These are phyloP conservation scores for Leucoagaricus sp. DNA, from an alignment of 1,284 basidiomycete species.

Conservation along the genomic window DNA sequence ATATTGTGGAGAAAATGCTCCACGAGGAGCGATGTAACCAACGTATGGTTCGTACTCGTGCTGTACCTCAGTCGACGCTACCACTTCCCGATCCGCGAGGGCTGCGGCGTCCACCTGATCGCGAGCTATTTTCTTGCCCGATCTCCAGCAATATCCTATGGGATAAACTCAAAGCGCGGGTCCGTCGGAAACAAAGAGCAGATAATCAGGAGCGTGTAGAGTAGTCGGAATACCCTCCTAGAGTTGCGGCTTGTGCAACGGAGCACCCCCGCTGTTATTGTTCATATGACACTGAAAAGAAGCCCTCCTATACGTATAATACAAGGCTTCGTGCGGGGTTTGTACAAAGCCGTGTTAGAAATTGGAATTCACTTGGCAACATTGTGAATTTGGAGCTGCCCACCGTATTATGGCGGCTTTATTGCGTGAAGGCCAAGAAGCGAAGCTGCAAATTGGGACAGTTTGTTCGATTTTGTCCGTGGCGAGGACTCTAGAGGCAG, in stretches of 20 bases:
- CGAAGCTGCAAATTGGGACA: background rate
- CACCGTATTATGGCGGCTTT: background rate
- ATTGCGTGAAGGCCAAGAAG: background rate
- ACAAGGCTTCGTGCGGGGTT: background rate
- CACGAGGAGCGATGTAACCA: background rate
- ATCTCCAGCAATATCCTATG: background rate
- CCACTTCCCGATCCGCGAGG: background rate
- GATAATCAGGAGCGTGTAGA: background rate
- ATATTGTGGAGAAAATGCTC: conserved; percentile 38
- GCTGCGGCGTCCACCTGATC: conserved; percentile 7
- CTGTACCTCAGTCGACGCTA: no score
- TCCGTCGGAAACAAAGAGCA: background rate
- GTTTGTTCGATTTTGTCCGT: background rate
- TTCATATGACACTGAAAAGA: background rate
- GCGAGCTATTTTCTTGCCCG: background rate
- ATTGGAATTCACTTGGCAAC: background rate
- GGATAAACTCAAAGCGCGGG: background rate
- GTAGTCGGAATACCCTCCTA: background rate
- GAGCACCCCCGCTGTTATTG: background rate
- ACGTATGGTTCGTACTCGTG: background rate
- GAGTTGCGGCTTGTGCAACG: background rate
- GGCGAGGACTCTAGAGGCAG: background rate
- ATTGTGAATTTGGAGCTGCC: background rate
- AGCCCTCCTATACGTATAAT: background rate
- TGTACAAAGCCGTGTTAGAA: background rate